Evolutionary conservation across 306 rosid genomes (phyloP), one percentile per base, ranked within the genome.

Genomic region (Dalbergia cultrata): DNA sequence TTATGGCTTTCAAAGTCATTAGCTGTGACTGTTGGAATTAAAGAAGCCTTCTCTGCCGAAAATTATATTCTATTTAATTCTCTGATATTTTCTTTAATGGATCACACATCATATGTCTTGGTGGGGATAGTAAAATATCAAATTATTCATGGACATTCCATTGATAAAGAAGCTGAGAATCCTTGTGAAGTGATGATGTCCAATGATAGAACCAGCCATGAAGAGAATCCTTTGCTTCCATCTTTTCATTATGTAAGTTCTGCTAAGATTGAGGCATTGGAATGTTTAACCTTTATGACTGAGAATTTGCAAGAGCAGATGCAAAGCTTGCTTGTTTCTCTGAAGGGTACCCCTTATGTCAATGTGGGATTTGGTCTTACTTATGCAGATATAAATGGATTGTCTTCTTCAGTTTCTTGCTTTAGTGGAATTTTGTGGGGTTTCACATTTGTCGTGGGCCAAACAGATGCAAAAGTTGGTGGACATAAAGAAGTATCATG

Each of bases 1-100:
- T 54, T 85, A 49, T 93, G 99, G 97, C 86, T 95, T 77, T 80
- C 85, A 66, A 92, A 93, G 88, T 95, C 99, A 41, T 78, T 89
- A 61, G 78, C 90, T 75, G 69, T 74, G 64, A 86, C 83, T 58
- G 82, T 77, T 80, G 90, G 90, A 77, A 79, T 88, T 82, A 87
- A 81, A 83, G 90, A 74, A 72, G 75, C 81, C 60, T 82, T 82
- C 73, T 52, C 89, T 45, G 85, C 82, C 64, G 84, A 87, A 78
- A 79, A 71, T 68, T 54, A 13, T 65, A n/a, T 14, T 69, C 76
- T 79, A 70, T 74, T 86, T 81, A 80, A 86, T 79, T 85, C 86
- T 82, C 70, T 83, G 82, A 72, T 85, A 50, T 91, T 90, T 74
- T 83, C 93, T 31, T 82, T 91, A 83, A 88, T 95, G 92, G 94